Conservation (phyloP, 495 filamentous ascomycete genomes). For the Tuber umbilicatum region DNA sequence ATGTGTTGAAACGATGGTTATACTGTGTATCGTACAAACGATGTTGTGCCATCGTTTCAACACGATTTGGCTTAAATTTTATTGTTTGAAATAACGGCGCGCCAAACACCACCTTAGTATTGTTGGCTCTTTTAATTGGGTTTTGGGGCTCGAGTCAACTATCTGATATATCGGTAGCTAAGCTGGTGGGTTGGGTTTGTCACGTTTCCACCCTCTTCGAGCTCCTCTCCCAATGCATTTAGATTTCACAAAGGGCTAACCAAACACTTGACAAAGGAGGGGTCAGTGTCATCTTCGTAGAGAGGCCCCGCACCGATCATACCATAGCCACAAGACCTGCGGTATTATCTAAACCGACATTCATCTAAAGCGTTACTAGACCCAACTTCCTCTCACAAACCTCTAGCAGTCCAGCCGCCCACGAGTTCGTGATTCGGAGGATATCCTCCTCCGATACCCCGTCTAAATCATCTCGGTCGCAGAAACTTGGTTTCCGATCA, state of each 20-base stretch:
- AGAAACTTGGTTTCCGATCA: background rate
- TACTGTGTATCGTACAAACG: too few relatives aligned
- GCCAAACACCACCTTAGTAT: too few relatives aligned
- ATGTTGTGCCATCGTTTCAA: too few relatives aligned
- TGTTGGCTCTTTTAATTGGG: background rate
- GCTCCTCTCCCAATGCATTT: background rate
- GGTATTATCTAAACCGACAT: background rate
- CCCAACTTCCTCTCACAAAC: background rate
- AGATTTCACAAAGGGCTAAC: background rate
- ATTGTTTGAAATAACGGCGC: conserved; percentile 12
- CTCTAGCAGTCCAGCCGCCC: background rate
- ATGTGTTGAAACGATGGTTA: too few relatives aligned
- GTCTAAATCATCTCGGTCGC: background rate
- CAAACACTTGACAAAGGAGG: background rate
- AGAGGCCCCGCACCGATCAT: background rate
- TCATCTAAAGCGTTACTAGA: background rate
- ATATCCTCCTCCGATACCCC: background rate
- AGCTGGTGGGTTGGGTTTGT: background rate
- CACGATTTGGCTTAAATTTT: too few relatives aligned
- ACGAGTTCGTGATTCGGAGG: background rate
- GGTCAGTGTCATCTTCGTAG: background rate
- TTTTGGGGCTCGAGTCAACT: background rate
- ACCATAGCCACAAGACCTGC: background rate
- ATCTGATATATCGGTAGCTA: background rate
- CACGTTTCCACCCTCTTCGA: background rate